Evolutionary conservation across 1,284 basidiomycete species (phyloP), one percentile per base, ranked within the genome.

Genomic region (Cerioporus squamosus): DNA sequence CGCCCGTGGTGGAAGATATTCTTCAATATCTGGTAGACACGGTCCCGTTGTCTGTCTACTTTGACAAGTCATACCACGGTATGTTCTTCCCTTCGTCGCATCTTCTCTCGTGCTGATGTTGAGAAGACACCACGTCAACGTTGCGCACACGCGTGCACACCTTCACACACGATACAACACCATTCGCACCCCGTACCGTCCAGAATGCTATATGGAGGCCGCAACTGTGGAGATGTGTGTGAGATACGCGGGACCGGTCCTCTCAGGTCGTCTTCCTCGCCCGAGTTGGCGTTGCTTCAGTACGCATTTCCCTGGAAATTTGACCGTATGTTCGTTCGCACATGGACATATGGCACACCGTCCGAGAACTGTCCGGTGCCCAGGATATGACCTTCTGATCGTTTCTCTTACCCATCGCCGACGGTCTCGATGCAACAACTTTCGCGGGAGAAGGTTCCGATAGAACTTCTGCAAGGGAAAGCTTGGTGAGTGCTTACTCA

Each of bases 1-100:
- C 77, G 90, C 45, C 88, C 90, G 2, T 86, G 86, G 87, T 93
- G 90, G 90, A 90, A 92, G 72, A 76, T 88, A 42, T 89, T 92
- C 73, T 87, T 92, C 65, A 82, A 83, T 43, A 78, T 91, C 57
- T 91, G 88, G 88, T 90, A 80, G 74, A 17, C 33, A 18, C 31
- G 20, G 31, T 22, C 20, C n/a, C 15, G n/a, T 26, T 31, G 31
- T 33, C 44, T 38, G 26, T 23, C 26, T 29, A 15, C 38, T 26
- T 29, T 12, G 8, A 20, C n/a, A n/a, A n/a, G n/a, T 29, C 33
- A 15, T 31, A 18, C 36, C 43, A 12, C 45, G 42, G 61, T 57
- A 38, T 18, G 53, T 39, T 36, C 31, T 38, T 5, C 39, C 3
- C 31, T 31, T 10, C 26, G 18, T 42, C 36, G 23, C 42, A 29